phyloP scores from a whole-genome alignment of 2,329 filamentous ascomycete species.

The Alternaria burnsii region DNA sequence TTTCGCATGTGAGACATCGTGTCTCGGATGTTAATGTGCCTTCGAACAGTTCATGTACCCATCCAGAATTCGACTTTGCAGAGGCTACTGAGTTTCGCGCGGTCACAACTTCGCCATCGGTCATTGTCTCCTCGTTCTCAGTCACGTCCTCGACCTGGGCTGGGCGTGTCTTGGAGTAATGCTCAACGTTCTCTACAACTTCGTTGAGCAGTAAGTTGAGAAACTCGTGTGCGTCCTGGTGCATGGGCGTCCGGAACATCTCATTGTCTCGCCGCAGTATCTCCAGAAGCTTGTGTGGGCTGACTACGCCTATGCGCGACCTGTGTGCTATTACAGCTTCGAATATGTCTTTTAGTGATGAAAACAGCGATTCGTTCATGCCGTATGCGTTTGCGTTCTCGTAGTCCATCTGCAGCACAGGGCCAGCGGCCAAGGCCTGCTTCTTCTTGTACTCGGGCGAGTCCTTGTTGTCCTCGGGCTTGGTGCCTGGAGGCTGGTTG shows the following conservation, averaged over 20 bases:
- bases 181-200: slow-evolving; percentile 91
- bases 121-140: slow-evolving; percentile 28
- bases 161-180: slow-evolving; percentile 74
- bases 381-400: slow-evolving; percentile 83
- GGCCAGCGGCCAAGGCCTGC: slow-evolving; percentile 85
- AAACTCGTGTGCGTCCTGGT: slow-evolving; percentile 98
- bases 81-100: slow-evolving; percentile 28
- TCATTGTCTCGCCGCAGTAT: slow-evolving; percentile 95
- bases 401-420: slow-evolving; percentile 83
- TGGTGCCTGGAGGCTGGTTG: slow-evolving; percentile 64
- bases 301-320: slow-evolving; percentile 86
- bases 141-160: slow-evolving; percentile 45
- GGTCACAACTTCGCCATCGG: slow-evolving; percentile 29
- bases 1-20: slow-evolving; percentile 95
- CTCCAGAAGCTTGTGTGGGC: slow-evolving; percentile 90
- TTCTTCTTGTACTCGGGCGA: slow-evolving; percentile 99
- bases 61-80: slow-evolving; percentile 61
- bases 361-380: slow-evolving; percentile 95
- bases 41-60: slow-evolving; percentile 98
- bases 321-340: slow-evolving; percentile 83
- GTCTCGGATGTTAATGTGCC: slow-evolving; percentile 95
- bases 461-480: slow-evolving; percentile 92
- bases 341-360: slow-evolving; percentile 94
- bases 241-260: slow-evolving; percentile 96
- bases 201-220: slow-evolving; percentile 94